Conservation (phyloP, 176 grass and related monocot genomes). For the Thalia dealbata region DNA sequence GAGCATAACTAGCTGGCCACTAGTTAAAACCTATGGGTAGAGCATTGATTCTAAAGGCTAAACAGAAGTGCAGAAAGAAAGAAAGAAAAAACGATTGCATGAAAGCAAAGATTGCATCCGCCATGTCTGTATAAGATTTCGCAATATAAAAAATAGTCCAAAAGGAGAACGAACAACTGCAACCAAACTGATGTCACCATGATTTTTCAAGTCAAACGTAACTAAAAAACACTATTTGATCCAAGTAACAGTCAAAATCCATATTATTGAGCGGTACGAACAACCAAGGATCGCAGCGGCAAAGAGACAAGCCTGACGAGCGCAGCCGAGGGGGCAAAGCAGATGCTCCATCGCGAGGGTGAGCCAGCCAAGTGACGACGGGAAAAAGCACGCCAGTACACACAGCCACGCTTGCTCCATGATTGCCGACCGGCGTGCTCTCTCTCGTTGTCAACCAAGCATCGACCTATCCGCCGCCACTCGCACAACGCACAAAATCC, state of each 20-base stretch:
- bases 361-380: conserved; percentile 1
- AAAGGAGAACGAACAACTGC: background rate
- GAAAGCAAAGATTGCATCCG: too few relatives aligned
- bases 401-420: conserved; percentile 1
- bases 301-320: background rate
- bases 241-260: background rate
- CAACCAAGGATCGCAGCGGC: background rate
- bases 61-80: background rate
- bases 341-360: background rate
- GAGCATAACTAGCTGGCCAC: background rate
- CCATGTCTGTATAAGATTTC: too few relatives aligned
- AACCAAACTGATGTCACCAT: background rate
- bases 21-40: background rate
- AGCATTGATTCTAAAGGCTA: background rate
- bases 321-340: background rate
- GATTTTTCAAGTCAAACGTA: background rate
- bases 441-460: conserved; percentile 17
- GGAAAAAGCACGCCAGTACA: conserved; percentile 22
- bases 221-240: background rate
- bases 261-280: background rate
- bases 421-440: conserved; percentile 18
- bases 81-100: background rate
- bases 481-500: background rate
- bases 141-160: background rate
- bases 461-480: background rate